Percentiles rank a stretch among this genome's conserved stretches.
phyloP scores from a whole-genome alignment of 1,284 basidiomycete genomes.

The Malassezia equina region DNA sequence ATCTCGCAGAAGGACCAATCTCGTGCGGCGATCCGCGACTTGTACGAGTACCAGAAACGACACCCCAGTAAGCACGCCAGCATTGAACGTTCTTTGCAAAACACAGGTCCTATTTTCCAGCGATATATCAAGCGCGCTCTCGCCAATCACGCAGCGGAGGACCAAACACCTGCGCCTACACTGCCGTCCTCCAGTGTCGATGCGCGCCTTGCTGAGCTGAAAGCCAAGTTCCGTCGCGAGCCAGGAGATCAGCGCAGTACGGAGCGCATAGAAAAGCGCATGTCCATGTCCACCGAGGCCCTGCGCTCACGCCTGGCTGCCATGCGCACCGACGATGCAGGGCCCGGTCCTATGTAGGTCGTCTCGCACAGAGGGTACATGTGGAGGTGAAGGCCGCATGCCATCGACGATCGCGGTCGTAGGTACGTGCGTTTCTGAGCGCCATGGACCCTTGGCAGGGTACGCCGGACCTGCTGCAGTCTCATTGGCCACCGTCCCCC shows the following conservation, averaged over 20 bases:
- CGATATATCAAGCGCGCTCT: slow-evolving; percentile 49
- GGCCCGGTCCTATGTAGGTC: not conserved
- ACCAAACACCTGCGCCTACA: slow-evolving; percentile 39
- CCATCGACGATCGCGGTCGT: not conserved
- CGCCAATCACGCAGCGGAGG: slow-evolving; percentile 63
- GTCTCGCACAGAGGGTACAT: not conserved
- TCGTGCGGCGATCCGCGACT: slow-evolving; percentile 79
- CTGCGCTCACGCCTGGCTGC: slow-evolving; percentile 12
- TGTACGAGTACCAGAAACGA: slow-evolving; percentile 85
- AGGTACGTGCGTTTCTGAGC: not conserved
- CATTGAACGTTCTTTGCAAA: slow-evolving; percentile 55
- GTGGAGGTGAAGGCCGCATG: not conserved
- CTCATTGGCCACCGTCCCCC: not conserved
- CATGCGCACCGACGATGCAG: slow-evolving; percentile 13
- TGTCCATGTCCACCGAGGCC: slow-evolving; percentile 13
- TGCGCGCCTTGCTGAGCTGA: slow-evolving; percentile 34
- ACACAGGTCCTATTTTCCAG: slow-evolving; percentile 51
- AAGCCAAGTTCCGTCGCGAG: slow-evolving; percentile 31
- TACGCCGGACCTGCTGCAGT: not conserved
- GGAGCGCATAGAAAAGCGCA: slow-evolving; percentile 9
- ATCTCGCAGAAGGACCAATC: slow-evolving; percentile 73
- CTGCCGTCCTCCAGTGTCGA: slow-evolving; percentile 15
- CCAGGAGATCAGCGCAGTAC: not conserved
- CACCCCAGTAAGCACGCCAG: slow-evolving; percentile 76
- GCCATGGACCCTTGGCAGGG: not conserved